Base-by-base conservation (phyloP, 192 early-diverging fungal genomes). In the Coemansia sp. region DNA sequence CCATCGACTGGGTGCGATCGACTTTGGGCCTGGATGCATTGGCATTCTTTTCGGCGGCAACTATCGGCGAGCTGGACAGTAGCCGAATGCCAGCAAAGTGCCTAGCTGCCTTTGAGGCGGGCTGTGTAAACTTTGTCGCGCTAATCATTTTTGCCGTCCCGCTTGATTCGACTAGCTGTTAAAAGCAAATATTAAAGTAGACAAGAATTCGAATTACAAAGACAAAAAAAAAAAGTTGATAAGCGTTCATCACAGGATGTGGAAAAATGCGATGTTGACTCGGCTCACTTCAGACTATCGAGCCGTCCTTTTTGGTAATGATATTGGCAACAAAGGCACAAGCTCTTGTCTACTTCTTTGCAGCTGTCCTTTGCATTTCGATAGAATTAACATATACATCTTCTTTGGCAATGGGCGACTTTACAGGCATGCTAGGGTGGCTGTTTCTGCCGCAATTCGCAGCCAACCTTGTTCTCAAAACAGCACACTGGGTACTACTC, bases 381-480 rank as follows among this genome's bases (percentile, higher is more conserved):
- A 20, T 10, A 22, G 45, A 49, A 22, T 49, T 20, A 49, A 49
- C 45, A 49, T 22, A 49, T 20, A 22, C 10, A 10, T 49, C 3
- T 49, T 22, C 5, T 10, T 49, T 20, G 45, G 22, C 45, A 59
- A 61, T 61, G 39, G 61, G 74, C 13, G 68, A 67, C 15, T 10
- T 82, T 45, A 61, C 68, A 9, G 75, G 74, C 62, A 58, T 74
- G 15, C 38, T 82, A 9, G 80, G 68, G 18, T 82, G 80, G 80
- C 45, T 82, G 41, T 65, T 76, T 55, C 49, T 82, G 18, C 80
- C 80, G 10, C 70, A 64, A 35, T 62, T 82, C 15, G 80, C 71
- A 7, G 69, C 80, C 7, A 71, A 29, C 53, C 70, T 59, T 27
- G 41, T 59, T 45, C 74, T 82, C 12, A 68, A 60, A 37, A 45